A percentile compares a stretch with the other conserved stretches of the same genome.
Evolutionary conservation across 2,329 filamentous ascomycete genomes (phyloP).

Genomic region (Colletotrichum falcatum): DNA sequence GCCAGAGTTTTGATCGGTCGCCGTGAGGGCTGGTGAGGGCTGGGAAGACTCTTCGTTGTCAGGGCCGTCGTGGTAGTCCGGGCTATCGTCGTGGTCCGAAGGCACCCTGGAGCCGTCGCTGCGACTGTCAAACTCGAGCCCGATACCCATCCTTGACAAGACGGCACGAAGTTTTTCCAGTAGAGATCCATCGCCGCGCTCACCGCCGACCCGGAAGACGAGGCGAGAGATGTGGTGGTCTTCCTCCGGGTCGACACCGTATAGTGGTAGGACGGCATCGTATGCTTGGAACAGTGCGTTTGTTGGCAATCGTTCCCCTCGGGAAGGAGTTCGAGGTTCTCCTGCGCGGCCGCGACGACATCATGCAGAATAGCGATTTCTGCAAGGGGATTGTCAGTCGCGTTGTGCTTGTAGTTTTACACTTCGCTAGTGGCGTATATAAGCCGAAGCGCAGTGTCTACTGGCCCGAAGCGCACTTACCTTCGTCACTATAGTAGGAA

Average conservation of each 20-base stretch:
- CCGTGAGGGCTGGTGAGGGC: background rate
- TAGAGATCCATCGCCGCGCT: conserved; percentile 67
- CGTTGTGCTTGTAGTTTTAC: background rate
- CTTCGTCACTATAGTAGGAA: conserved; percentile 71
- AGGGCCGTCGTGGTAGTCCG: background rate
- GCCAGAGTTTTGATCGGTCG: conserved; percentile 1
- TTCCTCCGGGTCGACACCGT: conserved; percentile 77
- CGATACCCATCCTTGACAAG: conserved; percentile 76
- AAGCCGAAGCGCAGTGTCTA: background rate
- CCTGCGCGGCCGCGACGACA: conserved; percentile 79
- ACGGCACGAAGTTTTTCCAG: conserved; percentile 78
- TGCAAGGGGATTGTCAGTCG: conserved; percentile 50
- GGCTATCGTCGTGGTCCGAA: conserved; percentile 20
- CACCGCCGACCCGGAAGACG: conserved; percentile 81
- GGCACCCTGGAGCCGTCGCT: conserved; percentile 25
- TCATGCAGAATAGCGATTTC: conserved; percentile 84
- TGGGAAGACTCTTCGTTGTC: background rate
- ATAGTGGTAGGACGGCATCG: conserved; percentile 77
- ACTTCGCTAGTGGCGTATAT: background rate
- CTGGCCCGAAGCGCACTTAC: conserved; percentile 51
- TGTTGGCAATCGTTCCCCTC: conserved; percentile 75
- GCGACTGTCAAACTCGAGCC: conserved; percentile 69
- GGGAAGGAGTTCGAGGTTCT: conserved; percentile 67
- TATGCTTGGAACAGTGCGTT: conserved; percentile 86
- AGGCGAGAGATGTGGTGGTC: conserved; percentile 83